Percentiles rank a stretch among this genome's conserved stretches.
Evolutionary conservation across 768 basidiomycete genomes (phyloP).

Genomic region (Lactarius tabidus): DNA sequence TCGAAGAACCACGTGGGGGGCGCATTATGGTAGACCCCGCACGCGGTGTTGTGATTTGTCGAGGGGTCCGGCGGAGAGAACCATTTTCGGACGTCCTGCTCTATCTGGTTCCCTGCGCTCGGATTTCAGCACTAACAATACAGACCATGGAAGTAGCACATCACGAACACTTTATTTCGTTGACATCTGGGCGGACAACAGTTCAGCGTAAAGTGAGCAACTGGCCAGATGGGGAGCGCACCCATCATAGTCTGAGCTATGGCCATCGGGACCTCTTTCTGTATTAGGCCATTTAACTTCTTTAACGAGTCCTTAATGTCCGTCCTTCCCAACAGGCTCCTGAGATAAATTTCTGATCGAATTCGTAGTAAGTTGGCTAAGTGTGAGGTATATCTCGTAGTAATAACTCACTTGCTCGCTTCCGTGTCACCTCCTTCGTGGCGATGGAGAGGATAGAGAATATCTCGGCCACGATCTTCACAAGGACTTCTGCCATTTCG

Average conservation of each 20-base stretch:
- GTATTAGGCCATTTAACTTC: not conserved
- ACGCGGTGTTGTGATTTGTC: not conserved
- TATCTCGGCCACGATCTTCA: not conserved
- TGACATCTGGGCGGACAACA: not conserved
- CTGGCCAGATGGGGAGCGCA: not conserved
- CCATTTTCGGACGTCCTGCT: too few species aligned
- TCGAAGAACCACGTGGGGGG: not conserved
- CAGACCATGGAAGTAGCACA: not conserved
- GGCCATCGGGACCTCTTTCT: not conserved
- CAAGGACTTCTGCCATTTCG: not conserved
- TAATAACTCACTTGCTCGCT: not conserved
- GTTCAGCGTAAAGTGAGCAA: not conserved
- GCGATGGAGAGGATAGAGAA: not conserved
- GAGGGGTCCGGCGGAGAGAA: not conserved
- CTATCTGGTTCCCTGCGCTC: too few species aligned
- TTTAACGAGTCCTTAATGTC: not conserved
- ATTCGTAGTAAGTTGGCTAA: not conserved
- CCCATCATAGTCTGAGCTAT: not conserved
- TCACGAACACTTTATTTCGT: constrained; percentile 2
- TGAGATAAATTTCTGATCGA: not conserved
- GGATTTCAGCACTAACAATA: too few species aligned
- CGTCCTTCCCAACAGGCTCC: not conserved
- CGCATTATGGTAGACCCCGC: not conserved
- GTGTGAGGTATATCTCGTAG: not conserved
- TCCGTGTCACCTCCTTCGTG: not conserved